A percentile compares a stretch with the other conserved stretches of the same genome.
These are phyloP conservation scores for Cyberlindnera misumaiensis DNA, from an alignment of 805 yeast genomes.

Conservation along the genomic window DNA sequence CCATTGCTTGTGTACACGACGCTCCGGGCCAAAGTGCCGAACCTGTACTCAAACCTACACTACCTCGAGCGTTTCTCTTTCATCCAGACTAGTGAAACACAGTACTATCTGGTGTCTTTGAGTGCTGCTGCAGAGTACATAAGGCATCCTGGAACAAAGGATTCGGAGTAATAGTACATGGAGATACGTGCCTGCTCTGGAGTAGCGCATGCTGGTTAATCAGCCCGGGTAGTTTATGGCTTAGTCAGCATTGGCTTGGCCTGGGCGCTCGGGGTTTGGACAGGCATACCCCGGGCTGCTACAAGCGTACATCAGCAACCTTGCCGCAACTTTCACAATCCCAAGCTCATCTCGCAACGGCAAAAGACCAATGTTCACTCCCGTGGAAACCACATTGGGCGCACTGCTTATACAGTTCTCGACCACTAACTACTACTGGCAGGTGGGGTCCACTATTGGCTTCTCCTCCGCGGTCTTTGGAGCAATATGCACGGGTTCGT, in stretches of 20 bases:
- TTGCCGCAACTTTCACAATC: too few species aligned
- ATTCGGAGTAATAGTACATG: neutral
- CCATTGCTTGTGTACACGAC: constrained; percentile 81
- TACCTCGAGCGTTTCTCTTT: constrained; percentile 83
- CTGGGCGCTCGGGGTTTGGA: too few species aligned
- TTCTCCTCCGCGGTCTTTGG: constrained; percentile 37
- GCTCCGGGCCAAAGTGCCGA: constrained; percentile 55
- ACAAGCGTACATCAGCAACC: too few species aligned
- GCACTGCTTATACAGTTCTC: constrained; percentile 41
- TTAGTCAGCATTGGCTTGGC: too few species aligned
- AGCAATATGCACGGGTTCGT: constrained; percentile 22
- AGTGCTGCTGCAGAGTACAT: constrained; percentile 85
- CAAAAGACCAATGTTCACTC: constrained; percentile 34
- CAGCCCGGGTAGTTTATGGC: too few species aligned
- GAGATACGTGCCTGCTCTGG: too few species aligned
- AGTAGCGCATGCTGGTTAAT: too few species aligned
- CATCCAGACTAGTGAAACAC: constrained; percentile 77
- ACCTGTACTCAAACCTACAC: constrained; percentile 69
- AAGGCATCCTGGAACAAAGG: constrained; percentile 36
- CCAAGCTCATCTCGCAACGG: too few species aligned
- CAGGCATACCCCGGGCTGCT: too few species aligned
- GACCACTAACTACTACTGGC: constrained; percentile 34
- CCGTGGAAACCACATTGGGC: constrained; percentile 37
- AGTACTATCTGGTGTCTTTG: constrained; percentile 85
- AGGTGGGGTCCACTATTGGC: constrained; percentile 38